Conservation (phyloP, 2,329 filamentous ascomycete species). For the Fusarium odoratissimum region DNA sequence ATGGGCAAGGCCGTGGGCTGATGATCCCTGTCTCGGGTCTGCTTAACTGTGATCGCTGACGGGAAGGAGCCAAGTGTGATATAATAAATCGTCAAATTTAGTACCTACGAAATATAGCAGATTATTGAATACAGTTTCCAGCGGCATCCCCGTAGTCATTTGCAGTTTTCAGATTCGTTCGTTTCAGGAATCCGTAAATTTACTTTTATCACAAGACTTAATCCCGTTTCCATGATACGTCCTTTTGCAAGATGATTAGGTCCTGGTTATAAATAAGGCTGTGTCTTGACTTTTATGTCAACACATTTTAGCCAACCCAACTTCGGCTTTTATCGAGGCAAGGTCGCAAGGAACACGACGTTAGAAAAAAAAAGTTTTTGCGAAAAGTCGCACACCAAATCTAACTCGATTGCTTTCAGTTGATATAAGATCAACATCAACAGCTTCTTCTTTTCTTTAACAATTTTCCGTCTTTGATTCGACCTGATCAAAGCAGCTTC, state of each 20-base stretch:
- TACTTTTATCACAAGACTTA: background rate
- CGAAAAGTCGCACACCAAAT: conserved; percentile 10
- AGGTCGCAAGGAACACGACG: conserved; percentile 12
- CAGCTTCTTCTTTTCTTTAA: conserved; percentile 3
- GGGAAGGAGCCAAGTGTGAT: conserved; percentile 19
- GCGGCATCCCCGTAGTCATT: background rate
- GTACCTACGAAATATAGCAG: background rate
- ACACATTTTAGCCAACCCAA: conserved; percentile 1
- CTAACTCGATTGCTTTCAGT: conserved; percentile 1
- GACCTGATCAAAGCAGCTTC: background rate
- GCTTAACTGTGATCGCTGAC: conserved; percentile 26
- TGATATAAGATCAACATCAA: conserved; percentile 1
- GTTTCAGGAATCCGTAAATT: background rate
- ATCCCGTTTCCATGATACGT: background rate
- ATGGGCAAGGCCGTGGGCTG: conserved; percentile 26
- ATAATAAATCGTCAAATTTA: background rate
- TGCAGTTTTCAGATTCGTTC: background rate
- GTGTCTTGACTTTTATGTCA: background rate
- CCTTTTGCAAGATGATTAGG: background rate
- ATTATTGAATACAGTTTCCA: background rate
- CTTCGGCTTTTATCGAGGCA: conserved; percentile 28
- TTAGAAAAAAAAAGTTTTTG: conserved; percentile 21
- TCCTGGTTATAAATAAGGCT: background rate
- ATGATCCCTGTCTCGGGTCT: conserved; percentile 27
- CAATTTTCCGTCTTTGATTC: background rate